Conservation (phyloP, 78 protist genomes). For the Monosiga brevicollis region DNA sequence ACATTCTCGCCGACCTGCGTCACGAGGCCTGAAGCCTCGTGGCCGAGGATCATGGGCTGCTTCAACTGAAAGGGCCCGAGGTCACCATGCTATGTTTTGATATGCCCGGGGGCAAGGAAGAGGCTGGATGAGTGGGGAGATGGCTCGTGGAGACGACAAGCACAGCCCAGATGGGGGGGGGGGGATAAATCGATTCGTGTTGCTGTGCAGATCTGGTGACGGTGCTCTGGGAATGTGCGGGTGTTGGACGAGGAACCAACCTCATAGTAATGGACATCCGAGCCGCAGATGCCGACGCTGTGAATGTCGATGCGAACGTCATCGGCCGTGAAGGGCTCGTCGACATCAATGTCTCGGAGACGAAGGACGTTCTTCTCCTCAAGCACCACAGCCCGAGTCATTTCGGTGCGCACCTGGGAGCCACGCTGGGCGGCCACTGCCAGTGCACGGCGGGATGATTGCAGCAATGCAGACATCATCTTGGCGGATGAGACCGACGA, state of each 20-base stretch:
- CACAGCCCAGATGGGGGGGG: no score
- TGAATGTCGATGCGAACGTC: constrained; percentile 44
- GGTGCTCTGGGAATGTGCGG: no score
- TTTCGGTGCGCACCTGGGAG: background rate
- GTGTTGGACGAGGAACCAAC: no score
- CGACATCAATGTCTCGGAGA: background rate
- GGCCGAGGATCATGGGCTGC: constrained; percentile 45
- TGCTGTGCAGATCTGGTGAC: no score
- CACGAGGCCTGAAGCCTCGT: constrained; percentile 29
- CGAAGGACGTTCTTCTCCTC: background rate
- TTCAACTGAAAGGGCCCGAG: constrained; percentile 27
- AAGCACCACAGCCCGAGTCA: background rate
- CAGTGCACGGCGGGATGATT: no score
- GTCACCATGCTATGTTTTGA: constrained; percentile 26
- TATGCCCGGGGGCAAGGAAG: no score
- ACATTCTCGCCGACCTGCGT: constrained; percentile 10
- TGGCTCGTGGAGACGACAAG: no score
- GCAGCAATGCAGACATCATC: no score
- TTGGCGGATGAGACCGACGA: no score
- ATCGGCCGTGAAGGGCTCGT: background rate
- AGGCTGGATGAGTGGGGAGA: no score
- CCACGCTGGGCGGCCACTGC: no score
- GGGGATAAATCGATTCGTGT: no score
- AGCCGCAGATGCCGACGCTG: constrained; percentile 53
- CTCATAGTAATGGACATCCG: constrained; percentile 47